These are phyloP conservation scores for Exophiala sideris DNA, from an alignment of 2,329 filamentous ascomycete genomes.

Conservation along the genomic window DNA sequence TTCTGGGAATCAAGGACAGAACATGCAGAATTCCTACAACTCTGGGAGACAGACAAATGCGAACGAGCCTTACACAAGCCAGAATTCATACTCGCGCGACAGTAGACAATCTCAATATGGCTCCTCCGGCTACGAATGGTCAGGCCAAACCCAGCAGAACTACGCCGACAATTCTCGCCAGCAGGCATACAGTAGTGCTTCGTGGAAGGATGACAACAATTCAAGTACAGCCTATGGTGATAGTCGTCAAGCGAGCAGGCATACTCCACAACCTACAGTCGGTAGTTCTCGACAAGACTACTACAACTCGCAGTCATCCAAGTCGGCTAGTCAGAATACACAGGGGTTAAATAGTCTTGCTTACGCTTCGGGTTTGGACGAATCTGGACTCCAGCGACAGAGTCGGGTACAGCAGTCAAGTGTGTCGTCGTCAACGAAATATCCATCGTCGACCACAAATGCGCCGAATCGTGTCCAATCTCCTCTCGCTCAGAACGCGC, in stretches of 20 bases:
- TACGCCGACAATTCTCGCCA: constrained; percentile 14
- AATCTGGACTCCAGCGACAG: constrained; percentile 13
- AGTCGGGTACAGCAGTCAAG: constrained; percentile 7
- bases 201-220: constrained; percentile 6
- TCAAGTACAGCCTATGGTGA: constrained; percentile 10
- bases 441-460: background rate
- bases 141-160: constrained; percentile 12
- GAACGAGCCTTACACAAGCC: constrained; percentile 7
- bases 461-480: constrained; percentile 12
- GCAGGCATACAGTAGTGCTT: constrained; percentile 6
- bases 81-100: constrained; percentile 11
- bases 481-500: constrained; percentile 8
- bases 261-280: constrained; percentile 4
- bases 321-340: constrained; percentile 7
- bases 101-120: constrained; percentile 17
- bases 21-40: constrained; percentile 13
- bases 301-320: constrained; percentile 6
- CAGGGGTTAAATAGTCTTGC: constrained; percentile 27
- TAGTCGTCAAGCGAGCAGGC: constrained; percentile 2
- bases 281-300: constrained; percentile 2
- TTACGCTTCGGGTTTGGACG: constrained; percentile 28
- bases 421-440: background rate
- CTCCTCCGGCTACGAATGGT: constrained; percentile 20
- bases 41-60: background rate
- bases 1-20: constrained; percentile 12